Conservation (phyloP, 1,139 yeast genomes). For the Yamadazyma trypodendri region DNA sequence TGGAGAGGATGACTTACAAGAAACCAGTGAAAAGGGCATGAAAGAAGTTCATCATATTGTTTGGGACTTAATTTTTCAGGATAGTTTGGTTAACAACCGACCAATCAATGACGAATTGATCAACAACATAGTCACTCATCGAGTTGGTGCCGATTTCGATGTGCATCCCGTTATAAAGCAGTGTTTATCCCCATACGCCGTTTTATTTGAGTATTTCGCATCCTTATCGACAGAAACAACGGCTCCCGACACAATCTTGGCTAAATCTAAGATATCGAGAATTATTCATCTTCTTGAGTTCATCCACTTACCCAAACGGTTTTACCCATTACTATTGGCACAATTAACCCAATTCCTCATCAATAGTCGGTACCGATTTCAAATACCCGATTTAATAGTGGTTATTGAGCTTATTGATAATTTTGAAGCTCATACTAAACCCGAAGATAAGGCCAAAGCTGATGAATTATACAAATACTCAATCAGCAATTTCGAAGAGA, state of each 20-base stretch:
- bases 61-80: constrained; percentile 58
- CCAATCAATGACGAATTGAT: constrained; percentile 57
- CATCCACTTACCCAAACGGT: constrained; percentile 62
- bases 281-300: constrained; percentile 60
- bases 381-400: constrained; percentile 45
- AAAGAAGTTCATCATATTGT: constrained; percentile 38
- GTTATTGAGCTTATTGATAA: constrained; percentile 49
- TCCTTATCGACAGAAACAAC: constrained; percentile 28
- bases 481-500: constrained; percentile 16
- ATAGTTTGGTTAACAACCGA: constrained; percentile 51
- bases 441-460: constrained; percentile 28
- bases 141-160: constrained; percentile 32
- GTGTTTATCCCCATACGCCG: constrained; percentile 72
- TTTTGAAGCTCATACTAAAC: constrained; percentile 34
- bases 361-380: constrained; percentile 24
- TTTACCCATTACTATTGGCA: constrained; percentile 49
- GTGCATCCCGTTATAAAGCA: constrained; percentile 62
- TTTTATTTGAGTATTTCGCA: constrained; percentile 51
- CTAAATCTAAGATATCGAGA: constrained; percentile 23
- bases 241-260: constrained; percentile 21
- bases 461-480: constrained; percentile 34
- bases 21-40: constrained; percentile 30
- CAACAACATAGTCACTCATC: constrained; percentile 48
- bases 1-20: constrained; percentile 18
- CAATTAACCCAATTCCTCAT: constrained; percentile 47